These are phyloP conservation scores for Leccinum imitatum DNA, from an alignment of 768 basidiomycete genomes.

Conservation along the genomic window DNA sequence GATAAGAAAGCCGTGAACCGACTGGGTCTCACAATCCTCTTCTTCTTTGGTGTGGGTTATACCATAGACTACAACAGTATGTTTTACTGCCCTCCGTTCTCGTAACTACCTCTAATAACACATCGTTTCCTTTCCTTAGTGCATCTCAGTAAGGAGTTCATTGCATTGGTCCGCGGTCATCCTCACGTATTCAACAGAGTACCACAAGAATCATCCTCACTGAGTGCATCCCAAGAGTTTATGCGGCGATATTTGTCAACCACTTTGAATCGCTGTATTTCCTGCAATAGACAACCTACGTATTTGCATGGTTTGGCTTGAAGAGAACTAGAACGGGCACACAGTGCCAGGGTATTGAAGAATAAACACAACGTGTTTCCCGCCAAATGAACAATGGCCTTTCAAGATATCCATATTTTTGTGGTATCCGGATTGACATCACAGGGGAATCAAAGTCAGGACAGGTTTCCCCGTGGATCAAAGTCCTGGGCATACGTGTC, in stretches of 20 bases:
- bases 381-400: background rate
- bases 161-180: conserved; percentile 1
- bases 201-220: conserved; percentile 91
- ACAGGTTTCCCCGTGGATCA: background rate
- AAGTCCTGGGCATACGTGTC: background rate
- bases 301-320: conserved; percentile 3
- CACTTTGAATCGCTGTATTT: conserved; percentile 22
- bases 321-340: background rate
- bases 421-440: conserved; percentile 4
- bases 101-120: conserved; percentile 10
- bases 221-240: conserved; percentile 33
- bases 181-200: conserved; percentile 51
- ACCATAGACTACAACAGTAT: conserved; percentile 88
- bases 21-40: conserved; percentile 63
- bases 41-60: conserved; percentile 60
- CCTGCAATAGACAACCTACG: conserved; percentile 24
- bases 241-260: conserved; percentile 5
- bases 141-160: conserved; percentile 70
- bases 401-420: background rate
- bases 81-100: conserved; percentile 33
- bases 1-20: conserved; percentile 71
- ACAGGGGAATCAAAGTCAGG: background rate
- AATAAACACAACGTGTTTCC: background rate
- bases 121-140: conserved; percentile 42
- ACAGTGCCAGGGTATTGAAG: background rate